Percentiles rank a stretch among this genome's conserved stretches.
Evolutionary conservation across 805 yeast species (phyloP).

Genomic region (Myxozyma vanderwaltii): DNA sequence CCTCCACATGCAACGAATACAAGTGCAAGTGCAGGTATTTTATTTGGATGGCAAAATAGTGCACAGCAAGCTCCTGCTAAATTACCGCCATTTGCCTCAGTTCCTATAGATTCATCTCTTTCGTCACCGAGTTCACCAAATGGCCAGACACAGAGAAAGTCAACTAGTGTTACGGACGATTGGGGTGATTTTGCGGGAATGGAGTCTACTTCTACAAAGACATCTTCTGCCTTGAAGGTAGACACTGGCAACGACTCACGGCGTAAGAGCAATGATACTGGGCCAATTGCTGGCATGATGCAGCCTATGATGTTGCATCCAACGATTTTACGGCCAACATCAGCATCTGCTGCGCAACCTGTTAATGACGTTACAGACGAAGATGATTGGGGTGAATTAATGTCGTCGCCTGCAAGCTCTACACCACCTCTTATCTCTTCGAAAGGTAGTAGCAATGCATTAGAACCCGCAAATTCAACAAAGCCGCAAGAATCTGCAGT

Average conservation of each 20-base stretch:
- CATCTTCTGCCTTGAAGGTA: background rate
- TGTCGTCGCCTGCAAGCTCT: conserved; percentile 11
- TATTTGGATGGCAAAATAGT: conserved; percentile 23
- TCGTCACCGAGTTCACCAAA: background rate
- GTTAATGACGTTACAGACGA: background rate
- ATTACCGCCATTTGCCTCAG: background rate
- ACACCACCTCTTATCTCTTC: background rate
- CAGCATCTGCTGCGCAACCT: background rate
- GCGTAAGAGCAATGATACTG: background rate
- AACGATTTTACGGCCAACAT: conserved; percentile 1
- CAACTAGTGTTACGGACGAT: conserved; percentile 1
- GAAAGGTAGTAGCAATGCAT: background rate
- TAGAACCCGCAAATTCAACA: background rate
- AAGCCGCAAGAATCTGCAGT: background rate
- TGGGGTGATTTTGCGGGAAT: conserved; percentile 15
- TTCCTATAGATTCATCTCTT: background rate
- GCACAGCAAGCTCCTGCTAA: background rate
- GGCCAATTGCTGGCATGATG: background rate
- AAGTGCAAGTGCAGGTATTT: background rate
- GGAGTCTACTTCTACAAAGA: background rate
- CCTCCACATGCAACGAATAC: background rate
- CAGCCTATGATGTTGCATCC: conserved; percentile 12
- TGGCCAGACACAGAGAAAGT: background rate
- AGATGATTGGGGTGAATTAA: conserved; percentile 26
- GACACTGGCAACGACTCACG: background rate